phyloP scores from a whole-genome alignment of 257 asterid genomes.

The Eucommia ulmoides region DNA sequence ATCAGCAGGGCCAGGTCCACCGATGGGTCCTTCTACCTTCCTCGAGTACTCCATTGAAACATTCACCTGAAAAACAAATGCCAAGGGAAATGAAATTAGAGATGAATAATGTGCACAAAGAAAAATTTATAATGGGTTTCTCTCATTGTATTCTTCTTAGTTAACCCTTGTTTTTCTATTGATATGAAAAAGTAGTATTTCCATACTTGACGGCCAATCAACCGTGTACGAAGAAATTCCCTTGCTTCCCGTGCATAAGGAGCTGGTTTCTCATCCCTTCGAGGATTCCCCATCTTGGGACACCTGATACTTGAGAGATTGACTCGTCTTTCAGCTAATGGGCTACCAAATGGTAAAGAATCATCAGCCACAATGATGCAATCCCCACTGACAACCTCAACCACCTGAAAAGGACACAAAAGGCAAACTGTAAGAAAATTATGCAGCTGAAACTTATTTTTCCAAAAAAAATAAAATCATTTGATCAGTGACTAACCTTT shows the following conservation, averaged over 20 bases:
- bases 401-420: conserved; percentile 42
- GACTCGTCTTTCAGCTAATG: conserved; percentile 86
- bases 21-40: conserved; percentile 76
- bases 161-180: not conserved
- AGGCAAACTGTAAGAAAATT: not conserved
- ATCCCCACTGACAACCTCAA: conserved; percentile 90
- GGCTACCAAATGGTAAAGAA: conserved; percentile 84
- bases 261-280: conserved; percentile 85
- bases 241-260: conserved; percentile 95
- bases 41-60: conserved; percentile 97
- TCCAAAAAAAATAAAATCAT: conserved; percentile 2
- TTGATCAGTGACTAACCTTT: conserved; percentile 33
- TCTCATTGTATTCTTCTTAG: too few species aligned
- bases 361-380: conserved; percentile 87
- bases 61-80: conserved; percentile 43
- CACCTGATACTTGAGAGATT: conserved; percentile 93
- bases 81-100: too few species aligned
- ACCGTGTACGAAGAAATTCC: conserved; percentile 85
- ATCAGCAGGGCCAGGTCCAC: conserved; percentile 40
- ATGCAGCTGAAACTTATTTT: too few species aligned
- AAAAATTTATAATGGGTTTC: too few species aligned
- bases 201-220: conserved; percentile 80
- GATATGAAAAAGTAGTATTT: not conserved
- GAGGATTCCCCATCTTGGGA: conserved; percentile 95
- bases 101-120: too few species aligned